Percentiles rank a stretch among this genome's conserved stretches.
phyloP scores from a whole-genome alignment of 164 flowering plant genomes.

The Magnolia kwangsiensis region DNA sequence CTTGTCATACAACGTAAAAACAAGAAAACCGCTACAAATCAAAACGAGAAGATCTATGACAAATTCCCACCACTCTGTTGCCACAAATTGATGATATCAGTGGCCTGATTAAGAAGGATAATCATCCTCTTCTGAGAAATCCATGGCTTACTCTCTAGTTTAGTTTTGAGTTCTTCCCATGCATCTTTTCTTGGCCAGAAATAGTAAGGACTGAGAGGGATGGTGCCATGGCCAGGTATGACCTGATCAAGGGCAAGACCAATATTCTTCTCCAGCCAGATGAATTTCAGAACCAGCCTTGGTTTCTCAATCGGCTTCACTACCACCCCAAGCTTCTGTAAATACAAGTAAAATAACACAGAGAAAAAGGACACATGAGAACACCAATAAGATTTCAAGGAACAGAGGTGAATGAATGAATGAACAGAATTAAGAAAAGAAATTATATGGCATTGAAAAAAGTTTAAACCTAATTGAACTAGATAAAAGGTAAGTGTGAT shows the following conservation, averaged over 20 bases:
- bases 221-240: constrained; percentile 83
- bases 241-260: constrained; percentile 76
- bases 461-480: background rate
- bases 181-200: constrained; percentile 99
- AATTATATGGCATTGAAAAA: background rate
- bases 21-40: background rate
- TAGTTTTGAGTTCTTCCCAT: constrained; percentile 84
- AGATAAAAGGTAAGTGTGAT: background rate
- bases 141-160: constrained; percentile 91
- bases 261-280: constrained; percentile 96
- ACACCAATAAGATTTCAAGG: background rate
- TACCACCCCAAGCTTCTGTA: constrained; percentile 52
- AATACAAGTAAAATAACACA: background rate
- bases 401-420: too few species aligned
- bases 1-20: background rate
- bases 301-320: constrained; percentile 70
- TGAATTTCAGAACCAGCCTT: constrained; percentile 82
- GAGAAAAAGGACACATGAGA: background rate
- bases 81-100: constrained; percentile 95
- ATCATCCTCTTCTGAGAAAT: constrained; percentile 85
- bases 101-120: constrained; percentile 93
- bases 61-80: constrained; percentile 83
- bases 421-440: background rate
- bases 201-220: constrained; percentile 90
- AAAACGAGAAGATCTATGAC: constrained; percentile 12